Evolutionary conservation across 768 basidiomycete species (phyloP).

Genomic region (Gymnopilus dilepis): DNA sequence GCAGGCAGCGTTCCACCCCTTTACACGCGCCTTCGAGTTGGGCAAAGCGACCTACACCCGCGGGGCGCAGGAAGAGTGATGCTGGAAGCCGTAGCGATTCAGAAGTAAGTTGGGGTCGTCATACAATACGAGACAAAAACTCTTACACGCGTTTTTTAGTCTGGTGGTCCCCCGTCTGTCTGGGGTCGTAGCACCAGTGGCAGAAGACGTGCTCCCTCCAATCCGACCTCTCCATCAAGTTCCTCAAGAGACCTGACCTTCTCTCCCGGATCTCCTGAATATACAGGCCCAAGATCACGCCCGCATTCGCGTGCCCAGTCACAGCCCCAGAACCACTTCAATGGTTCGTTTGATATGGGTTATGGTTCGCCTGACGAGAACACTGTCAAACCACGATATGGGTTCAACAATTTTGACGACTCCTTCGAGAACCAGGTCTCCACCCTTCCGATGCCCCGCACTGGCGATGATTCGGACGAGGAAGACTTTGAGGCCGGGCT

Average conservation of each 20-base stretch:
- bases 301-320: constrained; percentile 71
- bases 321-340: constrained; percentile 43
- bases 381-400: constrained; percentile 27
- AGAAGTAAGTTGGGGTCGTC: constrained; percentile 55
- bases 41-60: constrained; percentile 70
- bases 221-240: constrained; percentile 62
- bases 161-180: constrained; percentile 39
- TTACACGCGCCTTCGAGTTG: constrained; percentile 75
- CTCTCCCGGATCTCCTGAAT: constrained; percentile 28
- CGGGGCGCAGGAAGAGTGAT: constrained; percentile 72
- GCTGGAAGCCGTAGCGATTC: constrained; percentile 79
- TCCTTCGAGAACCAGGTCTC: constrained; percentile 53
- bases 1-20: constrained; percentile 74
- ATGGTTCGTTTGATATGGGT: constrained; percentile 41
- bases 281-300: constrained; percentile 46
- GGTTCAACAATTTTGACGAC: constrained; percentile 32
- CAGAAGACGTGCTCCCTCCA: constrained; percentile 72
- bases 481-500: constrained; percentile 62
- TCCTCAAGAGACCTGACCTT: constrained; percentile 28
- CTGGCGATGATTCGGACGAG: constrained; percentile 55
- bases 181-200: constrained; percentile 52
- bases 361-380: constrained; percentile 46
- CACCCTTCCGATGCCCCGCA: constrained; percentile 63
- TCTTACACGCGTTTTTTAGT: constrained; percentile 7
- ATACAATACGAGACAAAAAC: neutral